Conservation (phyloP, 2,329 filamentous ascomycete genomes). For the Lachnellula arida region DNA sequence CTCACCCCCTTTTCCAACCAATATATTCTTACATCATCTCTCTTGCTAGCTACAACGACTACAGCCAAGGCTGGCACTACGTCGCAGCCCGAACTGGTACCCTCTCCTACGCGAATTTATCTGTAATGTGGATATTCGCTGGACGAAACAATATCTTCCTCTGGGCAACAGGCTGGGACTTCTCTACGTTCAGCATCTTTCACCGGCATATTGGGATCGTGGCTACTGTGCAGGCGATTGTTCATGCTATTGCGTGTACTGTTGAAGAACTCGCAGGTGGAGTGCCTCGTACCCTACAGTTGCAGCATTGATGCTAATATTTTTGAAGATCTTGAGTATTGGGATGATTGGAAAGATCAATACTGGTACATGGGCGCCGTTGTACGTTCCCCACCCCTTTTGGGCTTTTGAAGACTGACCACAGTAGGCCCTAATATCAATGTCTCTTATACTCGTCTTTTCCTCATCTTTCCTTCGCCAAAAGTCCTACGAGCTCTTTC, state of each 20-base stretch:
- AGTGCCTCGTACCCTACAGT: conserved; percentile 23
- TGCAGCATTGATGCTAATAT: neutral
- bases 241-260: conserved; percentile 59
- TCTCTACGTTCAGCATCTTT: conserved; percentile 61
- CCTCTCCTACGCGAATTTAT: conserved; percentile 59
- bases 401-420: neutral
- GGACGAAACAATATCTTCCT: conserved; percentile 62
- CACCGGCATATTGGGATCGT: conserved; percentile 64
- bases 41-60: conserved; percentile 30
- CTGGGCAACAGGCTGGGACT: conserved; percentile 66
- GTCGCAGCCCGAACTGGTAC: conserved; percentile 60
- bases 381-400: neutral
- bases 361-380: neutral
- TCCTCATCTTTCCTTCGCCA: conserved; percentile 37
- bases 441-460: conserved; percentile 22
- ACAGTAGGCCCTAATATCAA: neutral
- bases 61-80: conserved; percentile 44
- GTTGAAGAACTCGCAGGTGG: conserved; percentile 32
- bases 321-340: no score
- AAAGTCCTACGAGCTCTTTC: conserved; percentile 44
- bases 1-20: no score
- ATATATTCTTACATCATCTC: conserved; percentile 13
- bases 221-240: conserved; percentile 55
- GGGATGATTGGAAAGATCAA: neutral
- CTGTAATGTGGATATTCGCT: conserved; percentile 61